These are phyloP conservation scores for Apiospora rasikravindrae DNA, from an alignment of 2,329 filamentous ascomycete genomes.

Conservation along the genomic window DNA sequence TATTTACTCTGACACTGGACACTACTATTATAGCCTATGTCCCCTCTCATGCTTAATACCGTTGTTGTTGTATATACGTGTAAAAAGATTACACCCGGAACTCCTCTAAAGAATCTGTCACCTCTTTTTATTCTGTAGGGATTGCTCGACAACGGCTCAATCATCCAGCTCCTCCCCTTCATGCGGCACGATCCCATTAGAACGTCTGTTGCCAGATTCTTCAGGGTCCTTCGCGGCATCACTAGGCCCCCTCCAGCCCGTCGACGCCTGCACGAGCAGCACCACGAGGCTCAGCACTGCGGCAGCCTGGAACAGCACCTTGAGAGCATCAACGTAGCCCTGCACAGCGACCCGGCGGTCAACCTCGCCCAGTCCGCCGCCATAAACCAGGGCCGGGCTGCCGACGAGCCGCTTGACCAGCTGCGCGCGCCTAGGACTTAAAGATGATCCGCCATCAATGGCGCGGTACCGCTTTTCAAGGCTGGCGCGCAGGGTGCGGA, in stretches of 20 bases:
- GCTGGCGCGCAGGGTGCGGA: constrained; percentile 60
- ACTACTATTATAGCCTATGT: background rate
- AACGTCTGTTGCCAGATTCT: constrained; percentile 26
- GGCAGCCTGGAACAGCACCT: constrained; percentile 53
- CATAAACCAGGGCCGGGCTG: constrained; percentile 55
- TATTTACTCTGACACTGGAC: background rate
- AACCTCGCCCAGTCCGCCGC: constrained; percentile 44
- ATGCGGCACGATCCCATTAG: background rate
- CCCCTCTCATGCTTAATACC: background rate
- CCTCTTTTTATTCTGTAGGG: background rate
- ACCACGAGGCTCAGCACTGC: constrained; percentile 50
- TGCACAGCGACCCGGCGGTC: constrained; percentile 53
- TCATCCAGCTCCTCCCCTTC: constrained; percentile 4
- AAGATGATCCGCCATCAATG: constrained; percentile 44
- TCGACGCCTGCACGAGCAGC: constrained; percentile 53
- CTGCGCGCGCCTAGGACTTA: constrained; percentile 41
- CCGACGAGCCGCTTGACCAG: constrained; percentile 56
- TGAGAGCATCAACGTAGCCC: constrained; percentile 53
- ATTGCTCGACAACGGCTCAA: background rate
- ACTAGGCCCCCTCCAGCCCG: constrained; percentile 54
- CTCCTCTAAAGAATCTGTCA: background rate
- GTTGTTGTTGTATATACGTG: background rate
- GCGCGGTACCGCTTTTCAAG: constrained; percentile 62
- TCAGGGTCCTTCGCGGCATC: constrained; percentile 59
- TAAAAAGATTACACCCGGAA: background rate